These are phyloP conservation scores for Dryas integrifolia DNA, from an alignment of 331 rosid genomes.

Conservation along the genomic window DNA sequence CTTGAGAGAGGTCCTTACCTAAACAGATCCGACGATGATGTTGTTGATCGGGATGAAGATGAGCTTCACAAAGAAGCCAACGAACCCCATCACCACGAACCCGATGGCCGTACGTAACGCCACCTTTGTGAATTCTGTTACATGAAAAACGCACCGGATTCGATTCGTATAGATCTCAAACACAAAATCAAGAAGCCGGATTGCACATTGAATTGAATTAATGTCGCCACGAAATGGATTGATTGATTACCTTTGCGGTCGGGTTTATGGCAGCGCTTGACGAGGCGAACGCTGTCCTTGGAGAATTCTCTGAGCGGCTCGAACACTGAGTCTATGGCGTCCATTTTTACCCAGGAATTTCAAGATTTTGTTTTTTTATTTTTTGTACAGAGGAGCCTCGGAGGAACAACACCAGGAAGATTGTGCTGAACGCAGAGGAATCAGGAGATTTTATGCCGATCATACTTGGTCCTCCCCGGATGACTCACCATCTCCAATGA, in stretches of 20 bases:
- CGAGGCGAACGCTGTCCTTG: conserved; percentile 71
- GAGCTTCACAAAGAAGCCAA: conserved; percentile 75
- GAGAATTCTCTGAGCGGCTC: conserved; percentile 71
- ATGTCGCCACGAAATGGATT: not conserved
- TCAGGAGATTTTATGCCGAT: not conserved
- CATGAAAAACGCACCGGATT: not conserved
- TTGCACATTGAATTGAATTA: not conserved
- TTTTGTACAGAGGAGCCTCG: not conserved
- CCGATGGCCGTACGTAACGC: conserved; percentile 72
- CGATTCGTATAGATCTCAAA: conserved; percentile 1
- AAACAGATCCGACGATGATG: conserved; percentile 71
- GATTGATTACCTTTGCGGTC: conserved; percentile 61
- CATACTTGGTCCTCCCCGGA: too few species aligned
- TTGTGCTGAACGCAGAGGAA: not conserved
- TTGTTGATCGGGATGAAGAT: conserved; percentile 86
- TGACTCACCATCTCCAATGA: too few species aligned
- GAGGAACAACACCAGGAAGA: not conserved
- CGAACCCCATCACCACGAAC: conserved; percentile 80
- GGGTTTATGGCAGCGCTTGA: conserved; percentile 75
- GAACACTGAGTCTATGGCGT: conserved; percentile 47
- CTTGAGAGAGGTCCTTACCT: conserved; percentile 28
- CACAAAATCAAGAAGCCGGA: not conserved
- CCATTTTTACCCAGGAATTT: conserved; percentile 22
- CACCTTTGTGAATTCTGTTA: conserved; percentile 61
- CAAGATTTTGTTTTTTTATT: not conserved